These are phyloP conservation scores for Colletotrichum sp. DNA, from an alignment of 2,329 filamentous ascomycete genomes.

Conservation along the genomic window DNA sequence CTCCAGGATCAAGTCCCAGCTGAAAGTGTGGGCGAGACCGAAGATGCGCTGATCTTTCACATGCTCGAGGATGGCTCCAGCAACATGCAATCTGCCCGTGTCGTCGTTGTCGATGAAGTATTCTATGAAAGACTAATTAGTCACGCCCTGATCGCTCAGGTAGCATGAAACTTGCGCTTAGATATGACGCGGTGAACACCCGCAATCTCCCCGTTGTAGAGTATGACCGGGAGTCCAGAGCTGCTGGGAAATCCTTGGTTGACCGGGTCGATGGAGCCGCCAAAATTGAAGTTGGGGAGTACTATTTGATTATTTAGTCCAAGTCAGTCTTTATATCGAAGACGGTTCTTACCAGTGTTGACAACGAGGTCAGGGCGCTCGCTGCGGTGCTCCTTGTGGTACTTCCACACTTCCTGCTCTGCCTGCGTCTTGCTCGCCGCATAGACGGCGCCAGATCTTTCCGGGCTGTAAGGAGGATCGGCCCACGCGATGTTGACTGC, in stretches of 20 bases:
- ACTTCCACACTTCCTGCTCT: constrained; percentile 43
- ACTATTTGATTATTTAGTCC: constrained; percentile 12
- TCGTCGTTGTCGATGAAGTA: constrained; percentile 53
- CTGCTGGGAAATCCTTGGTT: constrained; percentile 27
- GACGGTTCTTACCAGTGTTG: constrained; percentile 21
- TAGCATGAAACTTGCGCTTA: neutral
- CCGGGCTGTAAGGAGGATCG: constrained; percentile 27
- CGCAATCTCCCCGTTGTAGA: constrained; percentile 24
- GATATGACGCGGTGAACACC: neutral
- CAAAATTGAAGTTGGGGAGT: constrained; percentile 30
- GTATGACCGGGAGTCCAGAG: constrained; percentile 8
- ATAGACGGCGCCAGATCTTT: constrained; percentile 31
- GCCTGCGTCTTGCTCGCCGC: constrained; percentile 40
- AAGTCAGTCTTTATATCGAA: neutral
- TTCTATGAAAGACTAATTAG: constrained; percentile 30
- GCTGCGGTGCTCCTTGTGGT: constrained; percentile 32
- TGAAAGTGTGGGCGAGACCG: constrained; percentile 52
- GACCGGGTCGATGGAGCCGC: constrained; percentile 16
- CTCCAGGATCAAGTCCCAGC: constrained; percentile 45
- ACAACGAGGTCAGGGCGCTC: constrained; percentile 33
- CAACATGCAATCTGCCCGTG: constrained; percentile 54
- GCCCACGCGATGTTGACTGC: constrained; percentile 33
- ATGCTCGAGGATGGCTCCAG: constrained; percentile 49
- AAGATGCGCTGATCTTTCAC: constrained; percentile 57
- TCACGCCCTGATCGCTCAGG: too few relatives aligned